Conservation (phyloP, 1,284 basidiomycete genomes). For the Ustilago nuda region DNA sequence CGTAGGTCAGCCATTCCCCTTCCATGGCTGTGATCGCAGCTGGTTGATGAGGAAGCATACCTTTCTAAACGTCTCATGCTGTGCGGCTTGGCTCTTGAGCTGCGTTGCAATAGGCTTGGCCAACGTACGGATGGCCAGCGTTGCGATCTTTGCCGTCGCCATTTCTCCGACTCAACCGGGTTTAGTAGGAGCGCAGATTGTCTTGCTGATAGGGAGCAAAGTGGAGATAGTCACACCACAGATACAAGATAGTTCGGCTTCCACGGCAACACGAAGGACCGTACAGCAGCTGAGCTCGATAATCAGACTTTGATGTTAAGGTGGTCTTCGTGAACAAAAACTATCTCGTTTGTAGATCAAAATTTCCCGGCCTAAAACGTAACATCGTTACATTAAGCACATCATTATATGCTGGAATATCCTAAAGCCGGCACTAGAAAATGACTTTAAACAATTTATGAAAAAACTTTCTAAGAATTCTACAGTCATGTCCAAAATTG, state of each 20-base stretch:
- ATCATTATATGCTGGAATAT: too few relatives aligned
- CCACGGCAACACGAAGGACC: not conserved
- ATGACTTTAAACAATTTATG: too few relatives aligned
- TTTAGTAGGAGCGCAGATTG: not conserved
- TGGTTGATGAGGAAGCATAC: slow-evolving; percentile 14
- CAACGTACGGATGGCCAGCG: slow-evolving; percentile 63
- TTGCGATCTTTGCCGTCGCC: slow-evolving; percentile 66
- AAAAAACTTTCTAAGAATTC: too few relatives aligned
- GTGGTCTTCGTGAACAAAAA: not conserved
- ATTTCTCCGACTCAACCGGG: slow-evolving; percentile 21
- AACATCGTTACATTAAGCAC: too few relatives aligned
- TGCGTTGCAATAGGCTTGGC: slow-evolving; percentile 68
- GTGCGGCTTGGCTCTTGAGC: slow-evolving; percentile 63
- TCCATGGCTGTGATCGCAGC: not conserved
- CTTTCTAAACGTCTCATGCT: slow-evolving; percentile 63
- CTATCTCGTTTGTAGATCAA: too few relatives aligned
- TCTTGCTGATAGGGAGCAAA: not conserved
- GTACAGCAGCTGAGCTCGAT: not conserved
- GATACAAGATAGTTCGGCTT: not conserved
- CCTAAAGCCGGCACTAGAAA: too few relatives aligned
- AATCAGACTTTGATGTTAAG: not conserved
- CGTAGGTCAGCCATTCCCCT: not conserved
- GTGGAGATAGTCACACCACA: not conserved
- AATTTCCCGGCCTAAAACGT: too few relatives aligned
- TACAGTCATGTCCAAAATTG: too few relatives aligned